A percentile compares a stretch with the other conserved stretches of the same genome.
Conservation (phyloP, 2,329 filamentous ascomycete species). For the Diaporthe helianthi region DNA sequence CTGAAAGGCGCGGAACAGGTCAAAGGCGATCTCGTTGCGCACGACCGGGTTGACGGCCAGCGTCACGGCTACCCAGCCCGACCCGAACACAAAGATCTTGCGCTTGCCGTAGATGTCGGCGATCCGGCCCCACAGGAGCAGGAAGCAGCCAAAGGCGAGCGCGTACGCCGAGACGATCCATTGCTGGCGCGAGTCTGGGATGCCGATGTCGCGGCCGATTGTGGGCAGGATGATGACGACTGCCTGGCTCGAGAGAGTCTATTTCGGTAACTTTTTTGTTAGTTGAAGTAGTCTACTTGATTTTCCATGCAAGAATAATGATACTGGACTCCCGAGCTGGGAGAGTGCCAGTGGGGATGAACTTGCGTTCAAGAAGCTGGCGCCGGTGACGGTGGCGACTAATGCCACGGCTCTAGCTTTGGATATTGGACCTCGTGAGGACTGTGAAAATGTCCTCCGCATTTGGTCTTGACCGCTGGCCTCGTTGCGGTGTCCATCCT, state of each 20-base stretch:
- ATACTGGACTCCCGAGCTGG: no score
- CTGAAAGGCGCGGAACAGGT: constrained; percentile 70
- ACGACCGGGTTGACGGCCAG: constrained; percentile 69
- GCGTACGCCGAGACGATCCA: constrained; percentile 73
- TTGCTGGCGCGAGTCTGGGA: constrained; percentile 66
- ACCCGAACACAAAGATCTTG: constrained; percentile 69
- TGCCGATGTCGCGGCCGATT: constrained; percentile 62
- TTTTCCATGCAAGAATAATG: no score
- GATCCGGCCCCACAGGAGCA: constrained; percentile 71
- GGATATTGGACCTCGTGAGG: constrained; percentile 45
- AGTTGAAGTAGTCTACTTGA: constrained; percentile 30
- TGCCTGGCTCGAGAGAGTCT: constrained; percentile 65
- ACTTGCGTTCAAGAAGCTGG: constrained; percentile 62
- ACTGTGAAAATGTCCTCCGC: constrained; percentile 2
- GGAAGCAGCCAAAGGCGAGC: constrained; percentile 71
- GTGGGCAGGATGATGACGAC: constrained; percentile 69
- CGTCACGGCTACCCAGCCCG: constrained; percentile 66
- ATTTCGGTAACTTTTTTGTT: neutral
- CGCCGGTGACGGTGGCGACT: constrained; percentile 61
- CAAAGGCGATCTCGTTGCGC: constrained; percentile 71
- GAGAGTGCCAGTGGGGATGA: neutral
- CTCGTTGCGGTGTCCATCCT: neutral
- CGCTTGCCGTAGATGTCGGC: constrained; percentile 73
- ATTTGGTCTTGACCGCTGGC: neutral
- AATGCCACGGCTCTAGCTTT: constrained; percentile 61